Base-by-base conservation (phyloP, 768 basidiomycete genomes). In the Saitozyma podzolica region DNA sequence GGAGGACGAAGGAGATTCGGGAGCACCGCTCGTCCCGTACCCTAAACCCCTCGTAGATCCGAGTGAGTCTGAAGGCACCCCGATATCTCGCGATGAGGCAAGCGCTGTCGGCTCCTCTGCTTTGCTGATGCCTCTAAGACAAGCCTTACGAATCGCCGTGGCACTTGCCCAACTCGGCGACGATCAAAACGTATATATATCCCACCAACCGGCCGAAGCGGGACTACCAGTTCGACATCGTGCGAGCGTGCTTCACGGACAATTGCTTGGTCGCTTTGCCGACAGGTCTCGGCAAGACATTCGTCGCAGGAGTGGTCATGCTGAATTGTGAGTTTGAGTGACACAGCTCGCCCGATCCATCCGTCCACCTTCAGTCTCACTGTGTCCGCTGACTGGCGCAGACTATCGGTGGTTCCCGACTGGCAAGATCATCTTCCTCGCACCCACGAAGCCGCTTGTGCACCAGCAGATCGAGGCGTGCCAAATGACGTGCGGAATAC, bases 261-360 rank as follows among this genome's bases (percentile, higher is more conserved):
- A 98, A 99, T 74, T 90, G 91, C 8, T 85, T 99, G 8, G 93
- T 97, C 39, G 89, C 93, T 0, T 81, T 99, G 13, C 96, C 96
- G 1, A 99, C 96, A 0, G 96, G 96, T 50, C 82, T 98, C 11
- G 96, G 96, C 14, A 99, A 99, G 81, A 99, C 96, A 0, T 98
- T 99, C 72, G 89, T 99, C 63, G 96, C 96, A 4, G 93, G 95
- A 0, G 92, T 91, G 2, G 85, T 99, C 19, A 97, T 99, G 95
- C 81, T 94, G 39, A 95, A 94, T 73, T 95, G 92, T 92, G 70
- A 71, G 84, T 73, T 47, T 16, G 39, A 58, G 79, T 73, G 8
- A 40, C 16, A 49, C 29, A 29, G 29, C 29, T 29, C 29, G 2
- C 45, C 45, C 45, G 45, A 17, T 47, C 45, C 45, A 47, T 47